Base-by-base conservation (phyloP, 2,329 filamentous ascomycete species). In the Dactylonectria estremocensis region DNA sequence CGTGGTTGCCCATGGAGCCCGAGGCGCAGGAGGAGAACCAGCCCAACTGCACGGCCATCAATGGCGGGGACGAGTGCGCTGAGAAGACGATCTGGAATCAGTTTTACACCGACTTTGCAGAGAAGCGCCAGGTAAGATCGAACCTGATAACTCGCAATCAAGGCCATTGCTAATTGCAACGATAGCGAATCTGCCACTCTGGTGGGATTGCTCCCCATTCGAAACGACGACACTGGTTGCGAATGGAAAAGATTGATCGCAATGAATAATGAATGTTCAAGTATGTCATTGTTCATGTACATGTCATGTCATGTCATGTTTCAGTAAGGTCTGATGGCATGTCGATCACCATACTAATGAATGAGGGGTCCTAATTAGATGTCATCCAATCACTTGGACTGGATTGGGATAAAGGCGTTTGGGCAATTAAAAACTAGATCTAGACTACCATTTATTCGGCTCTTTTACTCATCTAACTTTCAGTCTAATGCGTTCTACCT, bases 51-150 rank as follows among this genome's bases (percentile, higher is more conserved):
- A 37, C 5, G 1, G 33, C 37, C 5, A 14, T 48, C 13, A 50
- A 56, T 3, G 57, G 55, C 1, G 33, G 59, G 66, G 35, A 54
- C 13, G 46, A 14, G 1, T 69, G 68, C 20, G 14, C 28, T 0
- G 68, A 69, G 40, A 67, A 65, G 11, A 65, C 67, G 28, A 72
- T 72, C 1, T 72, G 70, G 70, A 72, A 72, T 9, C 56, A 64
- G 0, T 35, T 73, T 5, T 73, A 72, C 10, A 68, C 64, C 0
- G 67, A 75, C 5, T 72, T 74, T 18, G n/a, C 52, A 2, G 49
- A 68, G 3, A 66, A 66, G 2, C 52, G 64, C 43, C 31, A 72
- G 60, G 71, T 69, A 56, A 53, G 28, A 20, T 14, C 20, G 10
- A n/a, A 14, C 24, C 24, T 28, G 24, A 7, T 35, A 31, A 35